These are phyloP conservation scores for Arachis hypogaea DNA, from an alignment of 306 rosid species.

Conservation along the genomic window DNA sequence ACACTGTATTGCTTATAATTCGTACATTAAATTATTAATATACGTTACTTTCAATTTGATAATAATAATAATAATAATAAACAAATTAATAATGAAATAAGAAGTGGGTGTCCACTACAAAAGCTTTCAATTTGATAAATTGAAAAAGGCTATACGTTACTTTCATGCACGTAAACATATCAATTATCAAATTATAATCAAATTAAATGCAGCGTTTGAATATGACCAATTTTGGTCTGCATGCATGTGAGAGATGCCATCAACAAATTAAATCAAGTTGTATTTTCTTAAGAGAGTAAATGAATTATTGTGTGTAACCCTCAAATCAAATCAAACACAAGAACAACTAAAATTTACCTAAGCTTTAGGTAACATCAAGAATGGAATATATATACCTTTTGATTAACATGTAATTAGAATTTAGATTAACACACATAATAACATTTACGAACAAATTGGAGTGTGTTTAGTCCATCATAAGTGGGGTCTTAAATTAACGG, in stretches of 20 bases:
- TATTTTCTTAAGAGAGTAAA: no score
- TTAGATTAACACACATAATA: slow-evolving; percentile 11
- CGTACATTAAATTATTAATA: no score
- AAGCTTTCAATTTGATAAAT: slow-evolving; percentile 15
- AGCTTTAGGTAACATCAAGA: slow-evolving; percentile 36
- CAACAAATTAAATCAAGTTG: slow-evolving; percentile 22
- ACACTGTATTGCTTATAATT: not conserved
- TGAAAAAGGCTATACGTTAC: slow-evolving; percentile 12
- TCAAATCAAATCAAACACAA: no score
- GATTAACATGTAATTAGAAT: slow-evolving; percentile 36
- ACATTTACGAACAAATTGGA: not conserved
- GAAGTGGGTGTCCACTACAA: slow-evolving; percentile 18
- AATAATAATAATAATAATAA: no score
- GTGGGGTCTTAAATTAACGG: slow-evolving; percentile 63
- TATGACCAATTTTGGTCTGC: slow-evolving; percentile 17
- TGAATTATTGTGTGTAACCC: no score
- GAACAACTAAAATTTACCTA: not conserved
- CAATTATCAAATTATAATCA: slow-evolving; percentile 34
- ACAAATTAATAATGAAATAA: not conserved
- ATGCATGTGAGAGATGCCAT: slow-evolving; percentile 16
- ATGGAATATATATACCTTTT: slow-evolving; percentile 29
- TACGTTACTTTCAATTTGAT: no score
- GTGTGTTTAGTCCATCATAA: slow-evolving; percentile 34
- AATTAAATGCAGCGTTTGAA: slow-evolving; percentile 21
- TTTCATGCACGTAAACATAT: slow-evolving; percentile 27